Conservation (phyloP, 495 filamentous ascomycete genomes). For the Trichocladium antarcticum region DNA sequence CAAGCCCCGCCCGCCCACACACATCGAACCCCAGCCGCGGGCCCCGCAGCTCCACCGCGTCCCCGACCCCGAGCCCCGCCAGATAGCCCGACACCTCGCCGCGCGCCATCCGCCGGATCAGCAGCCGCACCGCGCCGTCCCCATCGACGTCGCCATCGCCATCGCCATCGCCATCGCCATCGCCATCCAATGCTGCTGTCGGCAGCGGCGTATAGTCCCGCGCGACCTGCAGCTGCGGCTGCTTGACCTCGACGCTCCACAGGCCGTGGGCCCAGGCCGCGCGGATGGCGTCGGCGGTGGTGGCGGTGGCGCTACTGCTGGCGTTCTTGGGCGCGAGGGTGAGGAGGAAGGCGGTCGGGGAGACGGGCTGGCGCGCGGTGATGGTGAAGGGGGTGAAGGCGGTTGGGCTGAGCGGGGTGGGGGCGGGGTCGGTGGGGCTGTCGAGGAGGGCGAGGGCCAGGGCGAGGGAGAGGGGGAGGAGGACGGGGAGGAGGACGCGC, state of each 20-base stretch:
- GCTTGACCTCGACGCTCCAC: slow-evolving; percentile 85
- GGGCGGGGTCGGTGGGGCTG: background rate
- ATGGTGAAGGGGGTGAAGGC: slow-evolving; percentile 56
- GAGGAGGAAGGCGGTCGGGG: slow-evolving; percentile 64
- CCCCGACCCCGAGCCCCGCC: slow-evolving; percentile 46
- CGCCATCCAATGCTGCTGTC: slow-evolving; percentile 30
- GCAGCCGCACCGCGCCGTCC: slow-evolving; percentile 33
- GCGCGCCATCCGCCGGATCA: slow-evolving; percentile 38
- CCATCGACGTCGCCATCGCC: slow-evolving; percentile 41
- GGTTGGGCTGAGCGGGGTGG: slow-evolving; percentile 30
- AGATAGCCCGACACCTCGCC: slow-evolving; percentile 56
- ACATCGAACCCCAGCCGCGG: slow-evolving; percentile 62
- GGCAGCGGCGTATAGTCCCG: slow-evolving; percentile 84
- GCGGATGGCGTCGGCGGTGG: background rate
- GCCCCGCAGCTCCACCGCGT: slow-evolving; percentile 62
- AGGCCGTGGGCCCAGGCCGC: slow-evolving; percentile 43
- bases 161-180: slow-evolving; percentile 42
- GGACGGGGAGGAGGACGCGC: background rate
- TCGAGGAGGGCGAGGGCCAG: background rate
- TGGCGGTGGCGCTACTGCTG: background rate
- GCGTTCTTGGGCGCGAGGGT: slow-evolving; percentile 41
- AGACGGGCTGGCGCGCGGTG: slow-evolving; percentile 53
- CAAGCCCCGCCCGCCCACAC: slow-evolving; percentile 28
- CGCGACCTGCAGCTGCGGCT: slow-evolving; percentile 83
- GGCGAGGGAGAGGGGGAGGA: background rate